A percentile compares a stretch with the other conserved stretches of the same genome.
Evolutionary conservation across 1,284 basidiomycete genomes (phyloP).

Genomic region (Cutaneotrichosporon sp.): DNA sequence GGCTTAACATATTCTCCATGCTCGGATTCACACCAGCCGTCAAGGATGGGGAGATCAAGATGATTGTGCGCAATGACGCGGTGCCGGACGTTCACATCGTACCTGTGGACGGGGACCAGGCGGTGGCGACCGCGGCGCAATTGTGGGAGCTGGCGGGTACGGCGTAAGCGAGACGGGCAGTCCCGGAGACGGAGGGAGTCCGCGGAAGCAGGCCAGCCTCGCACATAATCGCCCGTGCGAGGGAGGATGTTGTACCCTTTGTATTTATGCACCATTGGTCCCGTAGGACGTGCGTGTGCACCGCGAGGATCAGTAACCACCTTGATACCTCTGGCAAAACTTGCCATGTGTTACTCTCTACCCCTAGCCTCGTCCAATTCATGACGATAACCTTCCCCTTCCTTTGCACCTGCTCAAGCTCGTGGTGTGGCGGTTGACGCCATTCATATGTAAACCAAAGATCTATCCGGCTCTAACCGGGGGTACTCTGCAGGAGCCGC

Average conservation of each 20-base stretch:
- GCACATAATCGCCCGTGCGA: no score
- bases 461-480: slow-evolving; percentile 8
- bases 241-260: background rate
- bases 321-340: no score
- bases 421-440: slow-evolving; percentile 29
- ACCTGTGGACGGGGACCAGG: slow-evolving; percentile 25
- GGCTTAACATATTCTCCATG: slow-evolving; percentile 33
- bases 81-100: slow-evolving; percentile 38
- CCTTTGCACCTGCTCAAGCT: background rate
- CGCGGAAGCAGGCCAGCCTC: no score
- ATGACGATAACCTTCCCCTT: no score
- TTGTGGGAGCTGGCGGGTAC: slow-evolving; percentile 37
- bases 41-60: slow-evolving; percentile 25
- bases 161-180: background rate
- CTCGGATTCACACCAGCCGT: slow-evolving; percentile 39
- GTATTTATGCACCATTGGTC: background rate
- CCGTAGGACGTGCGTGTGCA: no score
- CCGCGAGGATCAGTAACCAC: no score
- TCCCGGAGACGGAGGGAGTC: background rate
- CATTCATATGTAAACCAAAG: slow-evolving; percentile 18
- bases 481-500: slow-evolving; percentile 11
- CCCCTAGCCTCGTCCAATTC: no score
- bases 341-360: no score
- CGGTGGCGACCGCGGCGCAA: slow-evolving; percentile 36
- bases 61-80: slow-evolving; percentile 41